Evolutionary conservation across 495 filamentous ascomycete genomes (phyloP), one percentile per base, ranked within the genome.

Genomic region (Penicillium malachiteum): DNA sequence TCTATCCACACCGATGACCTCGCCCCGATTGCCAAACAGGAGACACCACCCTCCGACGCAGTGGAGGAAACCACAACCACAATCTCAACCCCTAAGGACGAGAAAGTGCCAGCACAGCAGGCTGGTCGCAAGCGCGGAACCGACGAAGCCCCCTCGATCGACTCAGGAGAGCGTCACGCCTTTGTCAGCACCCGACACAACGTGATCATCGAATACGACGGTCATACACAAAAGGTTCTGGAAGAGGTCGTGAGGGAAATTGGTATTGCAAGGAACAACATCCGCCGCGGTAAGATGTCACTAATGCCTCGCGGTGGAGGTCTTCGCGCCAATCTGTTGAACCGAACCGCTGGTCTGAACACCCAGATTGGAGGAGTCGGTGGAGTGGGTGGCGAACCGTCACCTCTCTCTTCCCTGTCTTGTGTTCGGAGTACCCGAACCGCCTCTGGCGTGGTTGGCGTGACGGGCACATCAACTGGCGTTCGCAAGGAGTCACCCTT

Each of bases 191-290:
- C 83, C 11, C 82, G 88, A 51, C 84, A 82, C 56, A 91, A 91
- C 81, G 84, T 95, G 52, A 85, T 93, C 30, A 87, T 96, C 40
- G 89, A 92, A 67, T 96, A 96, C 68, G 91, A 96, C 66, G 88
- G 88, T 60, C 84, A 89, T 53, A 87, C 91, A 10, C 92, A 96
- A 65, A 81, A 83, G 34, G 79, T 83, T 6, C 89, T 96, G 54
- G 91, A 96, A 65, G 77, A 83, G 46, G 73, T 95, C 32, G 91
- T 94, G 45, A 88, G 88, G 54, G 82, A 86, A 52, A 87, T 96
- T 43, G 88, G 87, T 42, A 79, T 82, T n/a, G 85, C 87, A 38
- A 79, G 92, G 57, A 95, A 94, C 71, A 80, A 87, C 55, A 83
- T 96, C 57, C 85, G 92, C 48, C 90, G 90, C 65, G 90, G 84